Base-by-base conservation (phyloP, 2,329 filamentous ascomycete species). In the Camillea tinctor region DNA sequence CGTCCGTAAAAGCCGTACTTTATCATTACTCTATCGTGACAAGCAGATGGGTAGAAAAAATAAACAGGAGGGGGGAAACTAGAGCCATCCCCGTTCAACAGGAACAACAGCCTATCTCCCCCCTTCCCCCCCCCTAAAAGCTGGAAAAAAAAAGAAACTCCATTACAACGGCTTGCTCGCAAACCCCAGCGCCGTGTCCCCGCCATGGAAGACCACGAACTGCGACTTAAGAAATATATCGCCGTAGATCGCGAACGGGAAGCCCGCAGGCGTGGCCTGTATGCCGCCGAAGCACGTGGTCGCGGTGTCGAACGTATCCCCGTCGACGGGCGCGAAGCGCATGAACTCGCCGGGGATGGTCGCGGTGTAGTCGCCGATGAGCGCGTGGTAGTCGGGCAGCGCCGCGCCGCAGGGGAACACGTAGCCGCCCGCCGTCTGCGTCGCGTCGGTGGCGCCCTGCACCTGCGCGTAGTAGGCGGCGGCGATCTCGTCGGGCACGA, bases 221-320 rank as follows among this genome's bases (percentile, higher is more conserved):
- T 88, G 84, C 66, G 80, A 81, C 83, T 90, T 90, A 58, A 91
- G 79, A 77, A 90, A 89, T 64, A 88, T 80, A 66, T 90, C 88
- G 11, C 88, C 88, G 62, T 89, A 88, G 69, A 91, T 90, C 60
- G 80, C 82, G 70, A 88, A 79, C 5, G 80, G 81, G 52, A 88
- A 74, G n/a, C 81, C 83, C 1, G 74, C 69, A 0, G 71, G 66
- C 67, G 83, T 80, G 64, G 76, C 76, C 79, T 91, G 88, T 56
- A 91, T 81, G 52, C 88, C 88, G 56, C 88, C 88, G 66, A 81
- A 90, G 79, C 88, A 91, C 51, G 76, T 73, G 67, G 54, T 82
- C 62, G 68, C 70, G 66, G 80, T 84, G 82, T 55, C 80, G 72
- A 79, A 85, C 79, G 63, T 79, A 71, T 74, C 82, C 55, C 78